These are phyloP conservation scores for Xylaria digitata DNA, from an alignment of 2,329 filamentous ascomycete genomes.

Conservation along the genomic window DNA sequence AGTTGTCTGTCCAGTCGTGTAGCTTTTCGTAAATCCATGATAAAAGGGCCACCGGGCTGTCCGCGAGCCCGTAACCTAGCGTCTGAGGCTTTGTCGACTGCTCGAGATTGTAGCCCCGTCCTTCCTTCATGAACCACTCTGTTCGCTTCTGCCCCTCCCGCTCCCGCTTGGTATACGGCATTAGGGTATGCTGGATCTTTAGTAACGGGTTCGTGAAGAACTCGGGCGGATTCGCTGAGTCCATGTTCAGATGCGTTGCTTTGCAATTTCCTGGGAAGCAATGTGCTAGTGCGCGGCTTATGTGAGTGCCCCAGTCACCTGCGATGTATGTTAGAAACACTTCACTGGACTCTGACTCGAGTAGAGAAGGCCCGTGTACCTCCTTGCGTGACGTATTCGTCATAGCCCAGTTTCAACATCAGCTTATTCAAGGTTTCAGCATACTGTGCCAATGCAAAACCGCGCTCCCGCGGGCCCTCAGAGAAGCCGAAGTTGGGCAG, in stretches of 20 bases:
- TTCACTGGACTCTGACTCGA: not conserved
- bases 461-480: constrained; percentile 56
- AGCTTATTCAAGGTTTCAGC: constrained; percentile 73
- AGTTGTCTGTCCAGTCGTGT: constrained; percentile 78
- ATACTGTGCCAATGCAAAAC: constrained; percentile 70
- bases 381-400: constrained; percentile 60
- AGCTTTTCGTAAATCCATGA: constrained; percentile 87
- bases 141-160: constrained; percentile 63
- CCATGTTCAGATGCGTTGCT: constrained; percentile 71
- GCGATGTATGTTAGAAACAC: constrained; percentile 24
- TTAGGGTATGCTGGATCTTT: constrained; percentile 66
- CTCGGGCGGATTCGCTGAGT: constrained; percentile 60
- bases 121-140: constrained; percentile 68
- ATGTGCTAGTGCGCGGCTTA: constrained; percentile 71
- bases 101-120: constrained; percentile 67
- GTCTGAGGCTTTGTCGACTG: constrained; percentile 80
- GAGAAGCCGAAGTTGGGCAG: constrained; percentile 67
- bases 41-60: constrained; percentile 76
- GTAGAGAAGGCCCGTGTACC: constrained; percentile 38
- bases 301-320: constrained; percentile 77
- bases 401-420: constrained; percentile 75
- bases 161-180: constrained; percentile 65
- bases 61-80: constrained; percentile 73
- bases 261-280: constrained; percentile 68
- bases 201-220: constrained; percentile 65